A percentile compares a stretch with the other conserved stretches of the same genome.
These are phyloP conservation scores for Coemansia brasiliensis DNA, from an alignment of 192 early-diverging fungal species.

Conservation along the genomic window DNA sequence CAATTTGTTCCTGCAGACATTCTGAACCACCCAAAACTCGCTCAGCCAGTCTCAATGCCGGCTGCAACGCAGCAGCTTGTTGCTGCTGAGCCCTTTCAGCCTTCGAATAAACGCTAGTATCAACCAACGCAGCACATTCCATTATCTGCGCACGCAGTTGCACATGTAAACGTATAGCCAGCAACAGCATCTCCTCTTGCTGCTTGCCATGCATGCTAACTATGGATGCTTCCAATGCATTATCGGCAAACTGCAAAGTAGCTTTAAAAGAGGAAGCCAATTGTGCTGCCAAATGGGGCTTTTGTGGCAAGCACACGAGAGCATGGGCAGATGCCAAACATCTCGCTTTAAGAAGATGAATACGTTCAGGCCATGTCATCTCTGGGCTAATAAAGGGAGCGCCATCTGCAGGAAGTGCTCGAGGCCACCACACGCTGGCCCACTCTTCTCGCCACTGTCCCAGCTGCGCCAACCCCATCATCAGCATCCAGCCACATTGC, in stretches of 20 bases:
- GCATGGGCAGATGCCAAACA: slow-evolving; percentile 28
- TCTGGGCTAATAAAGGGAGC: slow-evolving; percentile 33
- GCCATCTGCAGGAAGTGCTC: slow-evolving; percentile 25
- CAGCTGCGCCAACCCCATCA: slow-evolving; percentile 18
- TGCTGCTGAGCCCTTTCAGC: neutral
- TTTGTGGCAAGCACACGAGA: slow-evolving; percentile 5
- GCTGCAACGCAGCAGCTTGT: neutral
- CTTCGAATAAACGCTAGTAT: neutral
- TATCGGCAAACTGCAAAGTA: slow-evolving; percentile 43
- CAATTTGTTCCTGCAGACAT: slow-evolving; percentile 24
- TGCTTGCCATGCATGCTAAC: slow-evolving; percentile 11
- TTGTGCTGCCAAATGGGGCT: neutral
- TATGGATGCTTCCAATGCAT: slow-evolving; percentile 49
- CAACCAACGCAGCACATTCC: slow-evolving; percentile 23
- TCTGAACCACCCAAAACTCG: slow-evolving; percentile 21
- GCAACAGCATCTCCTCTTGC: slow-evolving; percentile 7
- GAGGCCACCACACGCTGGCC: slow-evolving; percentile 13
- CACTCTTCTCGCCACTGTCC: slow-evolving; percentile 21
- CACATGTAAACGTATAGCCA: slow-evolving; percentile 21
- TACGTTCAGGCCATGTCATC: slow-evolving; percentile 30
- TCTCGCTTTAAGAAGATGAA: slow-evolving; percentile 26
- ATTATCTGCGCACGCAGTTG: slow-evolving; percentile 24
- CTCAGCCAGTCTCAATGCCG: slow-evolving; percentile 32
- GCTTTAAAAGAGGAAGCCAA: slow-evolving; percentile 19
- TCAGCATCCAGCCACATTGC: slow-evolving; percentile 39